A percentile compares a stretch with the other conserved stretches of the same genome.
These are phyloP conservation scores for Tricholomella constricta DNA, from an alignment of 768 basidiomycete genomes.

Conservation along the genomic window DNA sequence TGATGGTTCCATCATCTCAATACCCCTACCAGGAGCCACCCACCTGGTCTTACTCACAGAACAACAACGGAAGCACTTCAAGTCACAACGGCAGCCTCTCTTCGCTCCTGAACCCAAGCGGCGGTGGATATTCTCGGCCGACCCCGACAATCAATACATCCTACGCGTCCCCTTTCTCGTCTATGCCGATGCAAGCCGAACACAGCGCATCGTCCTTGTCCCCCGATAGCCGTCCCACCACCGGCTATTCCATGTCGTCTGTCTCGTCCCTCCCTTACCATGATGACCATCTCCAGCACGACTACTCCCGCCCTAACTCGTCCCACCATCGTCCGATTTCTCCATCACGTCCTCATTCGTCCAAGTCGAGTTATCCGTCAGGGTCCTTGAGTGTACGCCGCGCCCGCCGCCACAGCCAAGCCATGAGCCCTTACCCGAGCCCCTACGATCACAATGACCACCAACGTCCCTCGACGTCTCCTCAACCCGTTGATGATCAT, in stretches of 20 bases:
- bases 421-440: conserved; percentile 84
- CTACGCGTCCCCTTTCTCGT: conserved; percentile 70
- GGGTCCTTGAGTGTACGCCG: conserved; percentile 70
- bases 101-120: conserved; percentile 75
- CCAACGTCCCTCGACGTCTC: conserved; percentile 71
- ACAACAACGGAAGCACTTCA: conserved; percentile 52
- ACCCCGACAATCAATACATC: conserved; percentile 73
- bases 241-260: conserved; percentile 84
- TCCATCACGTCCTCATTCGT: conserved; percentile 61
- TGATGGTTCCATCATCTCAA: conserved; percentile 51
- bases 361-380: conserved; percentile 56
- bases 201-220: conserved; percentile 75
- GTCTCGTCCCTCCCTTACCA: conserved; percentile 78
- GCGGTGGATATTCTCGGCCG: conserved; percentile 56
- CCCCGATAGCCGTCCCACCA: conserved; percentile 83
- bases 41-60: conserved; percentile 52
- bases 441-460: conserved; percentile 72
- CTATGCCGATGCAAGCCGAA: conserved; percentile 66
- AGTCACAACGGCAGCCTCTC: conserved; percentile 75
- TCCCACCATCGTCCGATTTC: conserved; percentile 75
- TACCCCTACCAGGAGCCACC: conserved; percentile 67
- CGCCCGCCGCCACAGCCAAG: conserved; percentile 79
- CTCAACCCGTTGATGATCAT: conserved; percentile 63
- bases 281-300: conserved; percentile 52
- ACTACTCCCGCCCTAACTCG: conserved; percentile 76